Evolutionary conservation across 2,329 filamentous ascomycete species (phyloP), one percentile per base, ranked within the genome.

Genomic region (Alternaria metachromatica): DNA sequence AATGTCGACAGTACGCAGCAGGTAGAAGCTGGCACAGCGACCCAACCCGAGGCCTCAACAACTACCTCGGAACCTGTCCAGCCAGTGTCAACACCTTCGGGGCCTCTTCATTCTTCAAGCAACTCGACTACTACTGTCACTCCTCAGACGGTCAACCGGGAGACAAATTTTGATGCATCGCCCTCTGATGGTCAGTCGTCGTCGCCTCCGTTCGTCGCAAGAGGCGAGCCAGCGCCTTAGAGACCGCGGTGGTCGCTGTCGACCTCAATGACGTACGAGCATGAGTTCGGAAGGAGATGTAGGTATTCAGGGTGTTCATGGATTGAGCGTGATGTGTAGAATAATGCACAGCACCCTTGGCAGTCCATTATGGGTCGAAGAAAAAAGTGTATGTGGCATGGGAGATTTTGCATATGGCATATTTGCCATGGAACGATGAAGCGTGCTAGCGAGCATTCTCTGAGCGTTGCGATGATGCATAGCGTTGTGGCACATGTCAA

Each of bases 81-180:
- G 30, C 20, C 50, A 5, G 41, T 18, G 11, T n/a, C 44, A 13
- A 48, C 49, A 41, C 50, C 63, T 4, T 54, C 62, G 11, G 46
- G 37, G 7, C 37, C 64, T 21, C 58, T 58, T n/a, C 65, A 67
- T 21, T 49, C 46, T 1, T 62, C 59, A 12, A 65, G 62, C 1
- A 25, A 48, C 10, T 63, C 67, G 21, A 56, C 65, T 18, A 23
- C 43, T 23, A 61, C 66, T 12, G 57, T 67, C 48, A 63, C 61
- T 12, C 54, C 67, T 18, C 51, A 62, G 37, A 43, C 49, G 21
- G 18, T 43, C 13, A 56, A 48, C 13, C n/a, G 13, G 21, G 53
- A 51, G 9, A 25, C 49, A 6, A 30, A n/a, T 6, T 28, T 60
- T 5, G 55, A 57, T 33, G 51, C 57, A 20, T 9, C 55, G 4